Conservation (phyloP, 2,329 filamentous ascomycete genomes). For the Hymenoscyphus infarciens region DNA sequence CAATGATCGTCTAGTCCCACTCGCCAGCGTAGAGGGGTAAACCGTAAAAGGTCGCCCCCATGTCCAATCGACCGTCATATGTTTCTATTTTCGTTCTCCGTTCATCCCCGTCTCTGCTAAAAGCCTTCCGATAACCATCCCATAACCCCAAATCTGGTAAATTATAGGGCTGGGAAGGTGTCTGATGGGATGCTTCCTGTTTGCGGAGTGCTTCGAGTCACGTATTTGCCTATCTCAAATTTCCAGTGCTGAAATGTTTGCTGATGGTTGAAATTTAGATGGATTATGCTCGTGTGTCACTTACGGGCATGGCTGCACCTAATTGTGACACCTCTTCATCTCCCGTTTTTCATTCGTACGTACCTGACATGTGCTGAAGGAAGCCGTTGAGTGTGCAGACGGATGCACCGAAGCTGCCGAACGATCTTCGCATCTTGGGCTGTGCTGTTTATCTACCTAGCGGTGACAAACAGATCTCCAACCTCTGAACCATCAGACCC, state of each 20-base stretch:
- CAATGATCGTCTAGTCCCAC: not conserved
- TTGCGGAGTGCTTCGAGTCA: not conserved
- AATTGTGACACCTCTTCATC: not conserved
- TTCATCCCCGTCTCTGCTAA: not conserved
- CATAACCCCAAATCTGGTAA: not conserved
- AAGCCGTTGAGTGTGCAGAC: slow-evolving; percentile 1
- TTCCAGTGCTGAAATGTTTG: not conserved
- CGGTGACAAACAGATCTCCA: not conserved
- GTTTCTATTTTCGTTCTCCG: slow-evolving; percentile 4
- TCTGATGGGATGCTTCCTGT: not conserved
- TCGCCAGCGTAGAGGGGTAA: not conserved
- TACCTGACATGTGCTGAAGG: not conserved
- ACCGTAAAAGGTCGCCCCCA: not conserved
- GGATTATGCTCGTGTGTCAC: not conserved
- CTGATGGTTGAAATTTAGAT: not conserved
- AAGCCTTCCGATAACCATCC: not conserved
- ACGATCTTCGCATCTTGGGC: not conserved
- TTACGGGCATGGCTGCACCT: not conserved
- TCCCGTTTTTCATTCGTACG: not conserved
- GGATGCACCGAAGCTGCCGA: not conserved
- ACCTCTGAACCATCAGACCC: not conserved
- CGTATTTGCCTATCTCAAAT: not conserved
- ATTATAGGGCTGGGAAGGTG: not conserved
- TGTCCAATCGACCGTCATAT: not conserved
- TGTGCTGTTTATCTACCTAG: not conserved